Evolutionary conservation across 768 basidiomycete species (phyloP), one percentile per base, ranked within the genome.

Genomic region (Suillus hirtellus): DNA sequence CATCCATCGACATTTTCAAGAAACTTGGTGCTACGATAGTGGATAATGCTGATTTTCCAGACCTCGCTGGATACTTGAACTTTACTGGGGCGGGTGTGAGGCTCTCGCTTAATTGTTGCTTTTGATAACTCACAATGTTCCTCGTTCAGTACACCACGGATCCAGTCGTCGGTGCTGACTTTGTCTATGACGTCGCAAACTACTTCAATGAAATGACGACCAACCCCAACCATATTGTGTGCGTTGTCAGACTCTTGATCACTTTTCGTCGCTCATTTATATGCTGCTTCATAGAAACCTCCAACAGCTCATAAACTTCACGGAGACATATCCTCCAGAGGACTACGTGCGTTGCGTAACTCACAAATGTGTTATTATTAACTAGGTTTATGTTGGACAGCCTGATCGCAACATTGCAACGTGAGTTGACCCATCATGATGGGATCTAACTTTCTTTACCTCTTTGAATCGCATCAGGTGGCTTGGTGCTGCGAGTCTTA

Each of bases 171-270:
- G 56, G 56, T 40, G 56, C 56, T 42, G 56, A 58, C 11, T 58
- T 58, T 42, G 56, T 42, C 24, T 17, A 3, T 19, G 56, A 58
- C 3, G 17, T 58, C 3, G 56, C 56, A 17, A 58, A 58, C 24
- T 58, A 58, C 38, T 58, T 58, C 40, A 42, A 42, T 6, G 56
- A 58, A 42, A 58, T 58, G 56, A 58, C 56, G 10, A 58, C 56
- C 17, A 58, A 58, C 11, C 56, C 56, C 17, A 38, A 58, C 17
- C 1, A 27, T 12, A 58, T 58, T 5, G 12, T 2, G 56, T 58
- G 10, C 11, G 40, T 42, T 42, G 10, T 6, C 6, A 11, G 37
- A 27, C 24, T 17, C 10, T 42, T 17, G 14, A 42, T 19, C 2
- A 19, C 0, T 6, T 12, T 58, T 27, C 24, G 17, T 8, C 5